Conservation (phyloP, 208 protist species). For the Eutreptiella sp. region DNA sequence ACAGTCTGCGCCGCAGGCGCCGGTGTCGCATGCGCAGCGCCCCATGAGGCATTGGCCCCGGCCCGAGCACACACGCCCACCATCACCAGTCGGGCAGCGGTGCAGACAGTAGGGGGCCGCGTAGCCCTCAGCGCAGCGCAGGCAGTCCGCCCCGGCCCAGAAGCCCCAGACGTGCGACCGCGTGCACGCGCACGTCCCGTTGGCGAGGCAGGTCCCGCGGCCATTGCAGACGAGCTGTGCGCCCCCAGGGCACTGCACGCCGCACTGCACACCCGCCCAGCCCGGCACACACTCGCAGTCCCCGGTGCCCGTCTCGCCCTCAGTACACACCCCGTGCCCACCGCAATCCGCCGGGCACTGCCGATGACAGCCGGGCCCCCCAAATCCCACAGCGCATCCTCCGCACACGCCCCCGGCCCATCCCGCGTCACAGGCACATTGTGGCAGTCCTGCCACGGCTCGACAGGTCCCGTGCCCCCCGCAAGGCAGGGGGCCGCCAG, state of each 20-base stretch:
- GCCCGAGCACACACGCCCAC: too few species aligned
- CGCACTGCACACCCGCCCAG: constrained; percentile 16
- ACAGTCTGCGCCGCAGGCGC: too few species aligned
- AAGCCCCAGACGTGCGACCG: background rate
- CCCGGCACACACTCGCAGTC: constrained; percentile 20
- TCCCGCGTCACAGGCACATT: too few species aligned
- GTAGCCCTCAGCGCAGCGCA: background rate
- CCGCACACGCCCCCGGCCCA: too few species aligned
- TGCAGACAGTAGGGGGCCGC: background rate
- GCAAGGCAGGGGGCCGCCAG: too few species aligned
- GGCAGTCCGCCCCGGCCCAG: constrained; percentile 16
- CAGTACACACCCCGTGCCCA: constrained; percentile 16
- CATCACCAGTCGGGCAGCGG: background rate
- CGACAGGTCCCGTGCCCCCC: too few species aligned
- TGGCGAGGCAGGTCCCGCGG: constrained; percentile 1
- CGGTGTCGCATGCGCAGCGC: too few species aligned
- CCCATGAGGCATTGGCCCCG: too few species aligned
- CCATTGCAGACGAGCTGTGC: background rate
- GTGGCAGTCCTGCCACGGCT: too few species aligned
- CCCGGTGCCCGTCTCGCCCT: constrained; percentile 14
- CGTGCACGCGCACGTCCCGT: background rate
- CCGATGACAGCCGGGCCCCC: too few species aligned
- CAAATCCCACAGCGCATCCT: too few species aligned
- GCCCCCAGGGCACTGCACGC: constrained; percentile 5
- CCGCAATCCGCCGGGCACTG: too few species aligned